Base-by-base conservation (phyloP, 2,329 filamentous ascomycete species). In the Trichoderma breve region DNA sequence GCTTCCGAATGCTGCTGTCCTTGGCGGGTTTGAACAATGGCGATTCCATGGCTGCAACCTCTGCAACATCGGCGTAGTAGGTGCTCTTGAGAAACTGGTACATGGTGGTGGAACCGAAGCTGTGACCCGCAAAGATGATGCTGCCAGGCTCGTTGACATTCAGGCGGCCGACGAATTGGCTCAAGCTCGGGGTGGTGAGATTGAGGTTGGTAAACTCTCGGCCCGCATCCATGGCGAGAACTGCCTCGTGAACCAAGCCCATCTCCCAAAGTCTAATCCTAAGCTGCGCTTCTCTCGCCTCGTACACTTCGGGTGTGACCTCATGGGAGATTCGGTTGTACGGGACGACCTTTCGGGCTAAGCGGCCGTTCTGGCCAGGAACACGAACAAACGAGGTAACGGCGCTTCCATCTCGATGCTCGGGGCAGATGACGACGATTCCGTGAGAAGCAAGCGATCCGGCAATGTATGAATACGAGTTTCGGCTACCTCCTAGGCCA, bases 391-490 rank as follows among this genome's bases (percentile, higher is more conserved):
- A 90, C 0, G 91, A 89, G n/a, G 93, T 85, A 2, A 93, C 91
- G 3, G 92, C 87, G 78, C 92, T 95, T 66, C 93, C 93, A 77
- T 97, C 94, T 58, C 94, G 88, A 78, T 97, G 94, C 77, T 97
- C 94, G 0, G 93, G 90, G 71, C 93, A 94, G 68, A 95, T 84
- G 2, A 97, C 93, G 8, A 96, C 89, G 26, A 95, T 86, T 53
- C 94, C 94, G 77, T 96, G 91, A 24, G 92, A 94, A 5, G 94
- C 92, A 32, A 97, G 83, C 0, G 92, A 93, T 18, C 92, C 92
- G 21, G 88, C 91, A 28, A 97, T 83, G 77, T 95, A 91, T n/a
- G 93, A 95, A 82, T 97, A 97, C 12, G 93, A 90, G 77, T 96
- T 96, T 75, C 93, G 88, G 73, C 89, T 91, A 47, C 94, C 94